Evolutionary conservation across 164 flowering plant genomes (phyloP), one percentile per base, ranked within the genome.

Genomic region (Houttuynia cordata): DNA sequence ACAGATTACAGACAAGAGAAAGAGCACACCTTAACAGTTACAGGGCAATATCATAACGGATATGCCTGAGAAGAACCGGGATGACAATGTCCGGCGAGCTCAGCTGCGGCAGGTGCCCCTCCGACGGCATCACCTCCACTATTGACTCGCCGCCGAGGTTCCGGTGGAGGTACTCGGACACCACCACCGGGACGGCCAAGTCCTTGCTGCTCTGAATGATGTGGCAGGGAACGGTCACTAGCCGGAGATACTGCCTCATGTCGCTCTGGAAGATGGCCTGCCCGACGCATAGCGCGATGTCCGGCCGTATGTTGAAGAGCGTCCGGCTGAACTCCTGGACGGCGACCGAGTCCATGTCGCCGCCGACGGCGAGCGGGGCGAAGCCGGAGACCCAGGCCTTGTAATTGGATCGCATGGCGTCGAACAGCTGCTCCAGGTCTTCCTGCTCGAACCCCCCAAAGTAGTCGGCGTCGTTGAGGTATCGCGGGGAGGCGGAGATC

Each of bases 401-500:
- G 73, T 74, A 80, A 58, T 80, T 80, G 22, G 75, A 66, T 20
- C 51, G 58, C 77, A 80, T 76, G 1, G 76, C 81, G 0, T 57
- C 71, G 58, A 65, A 78, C n/a, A 80, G 60, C 64, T 76, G 80
- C 53, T 80, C 73, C 20, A 80, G 68, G 0, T 80, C 84, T 47
- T 80, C 80, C 37, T 74, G 76, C 50, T 76, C 82, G 47, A 80
- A 78, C 53, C 84, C 84, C 53, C 82, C 81, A 45, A 64, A 73
- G 72, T 78, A 78, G 24, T 80, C 76, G 56, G 58, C 70, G 54
- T 78, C 81, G 60, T 80, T 80, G 72, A 78, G 56, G 53, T 80
- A 80, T 78, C 83, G 75, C 37, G 97, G 99, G 54, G 95, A 85
- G 51, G 78, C 89, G 13, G 83, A 65, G 73, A 94, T 25, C 76